phyloP scores from a whole-genome alignment of 1,139 yeast species.

The Hanseniaspora uvarum region DNA sequence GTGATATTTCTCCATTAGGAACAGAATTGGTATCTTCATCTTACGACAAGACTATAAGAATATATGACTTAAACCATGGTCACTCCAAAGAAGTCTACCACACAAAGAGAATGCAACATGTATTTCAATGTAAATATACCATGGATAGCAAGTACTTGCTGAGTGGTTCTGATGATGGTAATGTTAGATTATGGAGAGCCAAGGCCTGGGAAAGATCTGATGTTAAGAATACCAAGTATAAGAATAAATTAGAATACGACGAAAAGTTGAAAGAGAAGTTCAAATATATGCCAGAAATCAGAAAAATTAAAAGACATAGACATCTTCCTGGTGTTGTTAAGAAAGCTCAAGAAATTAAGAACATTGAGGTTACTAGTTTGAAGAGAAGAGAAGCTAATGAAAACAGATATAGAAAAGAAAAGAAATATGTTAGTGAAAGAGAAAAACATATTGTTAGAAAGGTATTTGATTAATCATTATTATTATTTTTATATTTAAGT shows the following conservation, averaged over 20 bases:
- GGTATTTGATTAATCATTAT: constrained; percentile 42
- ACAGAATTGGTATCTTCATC: constrained; percentile 92
- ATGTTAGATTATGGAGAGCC: constrained; percentile 85
- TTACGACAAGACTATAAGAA: constrained; percentile 83
- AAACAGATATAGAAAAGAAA: constrained; percentile 61
- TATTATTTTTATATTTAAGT: not conserved
- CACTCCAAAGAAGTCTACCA: constrained; percentile 93
- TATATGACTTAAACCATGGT: constrained; percentile 66
- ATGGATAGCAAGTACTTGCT: constrained; percentile 81
- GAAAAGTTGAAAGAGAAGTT: constrained; percentile 83
- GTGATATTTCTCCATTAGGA: constrained; percentile 95
- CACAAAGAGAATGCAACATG: constrained; percentile 94
- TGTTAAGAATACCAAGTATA: constrained; percentile 69
- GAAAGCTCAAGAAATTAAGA: constrained; percentile 79
- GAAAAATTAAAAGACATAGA: constrained; percentile 80
- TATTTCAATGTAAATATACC: constrained; percentile 70
- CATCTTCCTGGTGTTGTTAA: constrained; percentile 80
- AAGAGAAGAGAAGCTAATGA: constrained; percentile 75
- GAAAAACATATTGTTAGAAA: constrained; percentile 77
- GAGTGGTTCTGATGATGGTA: constrained; percentile 93
- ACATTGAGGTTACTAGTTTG: constrained; percentile 57
- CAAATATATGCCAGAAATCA: constrained; percentile 93
- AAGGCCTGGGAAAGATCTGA: constrained; percentile 74
- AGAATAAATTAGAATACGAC: constrained; percentile 79
- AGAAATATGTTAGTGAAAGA: constrained; percentile 59